Evolutionary conservation across 2,329 filamentous ascomycete species (phyloP), one percentile per base, ranked within the genome.

Genomic region (Hymenoscyphus infarciens): DNA sequence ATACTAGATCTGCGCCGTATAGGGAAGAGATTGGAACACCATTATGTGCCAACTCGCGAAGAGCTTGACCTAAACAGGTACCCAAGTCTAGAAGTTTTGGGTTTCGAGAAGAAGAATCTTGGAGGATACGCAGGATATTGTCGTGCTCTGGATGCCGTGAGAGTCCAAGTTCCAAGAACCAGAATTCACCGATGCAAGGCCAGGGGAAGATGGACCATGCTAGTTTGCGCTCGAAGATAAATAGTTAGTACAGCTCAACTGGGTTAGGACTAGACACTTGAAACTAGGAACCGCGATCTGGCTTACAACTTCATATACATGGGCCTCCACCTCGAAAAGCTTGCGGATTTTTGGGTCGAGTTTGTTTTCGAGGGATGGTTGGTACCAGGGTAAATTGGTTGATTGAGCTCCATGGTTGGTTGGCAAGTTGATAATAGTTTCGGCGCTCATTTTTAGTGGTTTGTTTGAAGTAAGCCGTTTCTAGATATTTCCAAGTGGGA

Each of bases 171-270:
- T 25, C 31, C 22, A 59, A 31, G n/a, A 59, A 59, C 57, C 57
- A 59, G 39, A 59, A 59, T 15, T 59, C 57, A 7, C 59, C 59
- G 16, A 61, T 61, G 27, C 59, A 61, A 5, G 49, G 49, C 19
- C 25, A 61, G 19, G 59, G 59, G 31, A 61, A 61, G 10, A 61
- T 31, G 3, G 19, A 25, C 59, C 59, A 61, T 13, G 59, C 59
- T 42, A 19, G 11, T 5, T 61, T 53, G 31, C 29, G 35, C 57
- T 52, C n/a, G 22, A 29, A 27, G 2, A 27, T 27, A 27, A 27
- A 27, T 27, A 27, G 25, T 27, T 27, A 27, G 4, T 27, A 27
- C 25, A 27, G 25, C 25, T 27, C 25, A 27, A 27, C 2, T 27
- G 25, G 25, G 25, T 27, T 27, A 27, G 25, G 25, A 27, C 25